These are phyloP conservation scores for Annulohypoxylon maeteangense DNA, from an alignment of 495 filamentous ascomycete genomes.

Conservation along the genomic window DNA sequence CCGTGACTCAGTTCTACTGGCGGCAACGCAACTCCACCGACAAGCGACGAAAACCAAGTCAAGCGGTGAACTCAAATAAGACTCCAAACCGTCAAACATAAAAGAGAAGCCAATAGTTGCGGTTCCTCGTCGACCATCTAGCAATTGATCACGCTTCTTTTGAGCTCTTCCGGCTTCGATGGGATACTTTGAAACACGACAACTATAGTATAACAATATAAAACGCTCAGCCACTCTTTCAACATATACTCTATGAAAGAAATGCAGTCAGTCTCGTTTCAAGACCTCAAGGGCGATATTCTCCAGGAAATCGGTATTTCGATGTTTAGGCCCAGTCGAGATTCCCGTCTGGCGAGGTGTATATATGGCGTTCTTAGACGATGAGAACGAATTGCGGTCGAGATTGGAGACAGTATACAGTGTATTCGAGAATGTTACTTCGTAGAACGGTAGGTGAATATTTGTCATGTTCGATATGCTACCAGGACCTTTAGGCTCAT, in stretches of 20 bases:
- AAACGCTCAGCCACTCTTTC: neutral
- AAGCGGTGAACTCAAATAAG: slow-evolving; percentile 12
- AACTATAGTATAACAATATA: neutral
- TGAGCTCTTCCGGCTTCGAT: neutral
- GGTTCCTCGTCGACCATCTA: neutral
- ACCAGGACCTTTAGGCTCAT: neutral
- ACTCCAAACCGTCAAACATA: neutral
- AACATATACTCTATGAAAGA: neutral
- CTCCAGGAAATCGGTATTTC: neutral
- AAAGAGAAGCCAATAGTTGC: neutral
- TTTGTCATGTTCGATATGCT: neutral
- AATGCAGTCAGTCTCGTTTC: neutral
- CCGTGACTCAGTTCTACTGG: neutral
- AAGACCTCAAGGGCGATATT: neutral
- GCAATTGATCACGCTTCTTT: neutral
- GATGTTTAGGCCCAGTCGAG: neutral
- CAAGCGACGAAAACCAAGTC: neutral
- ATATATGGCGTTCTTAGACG: neutral
- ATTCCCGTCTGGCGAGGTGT: neutral
- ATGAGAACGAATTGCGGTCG: neutral
- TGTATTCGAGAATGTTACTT: neutral
- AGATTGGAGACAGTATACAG: neutral
- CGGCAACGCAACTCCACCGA: neutral
- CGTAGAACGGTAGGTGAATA: neutral
- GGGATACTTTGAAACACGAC: neutral